phyloP scores from a whole-genome alignment of 352 stramenopile genomes.

The Globisporangium abappressorium region DNA sequence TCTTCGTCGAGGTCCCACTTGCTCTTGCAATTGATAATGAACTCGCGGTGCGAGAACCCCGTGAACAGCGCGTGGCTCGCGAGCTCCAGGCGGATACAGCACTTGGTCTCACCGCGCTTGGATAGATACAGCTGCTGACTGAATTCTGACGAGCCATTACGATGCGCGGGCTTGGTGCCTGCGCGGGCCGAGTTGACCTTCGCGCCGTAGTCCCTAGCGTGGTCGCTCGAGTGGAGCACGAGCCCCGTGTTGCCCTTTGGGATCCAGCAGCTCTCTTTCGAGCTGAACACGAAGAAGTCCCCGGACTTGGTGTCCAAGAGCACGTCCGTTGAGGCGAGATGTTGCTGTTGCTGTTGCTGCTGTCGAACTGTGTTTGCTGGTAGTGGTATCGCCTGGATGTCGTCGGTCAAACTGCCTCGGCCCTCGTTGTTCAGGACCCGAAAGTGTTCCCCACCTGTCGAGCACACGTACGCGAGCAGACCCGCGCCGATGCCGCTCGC shows the following conservation, averaged over 20 bases:
- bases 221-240: constrained; percentile 63
- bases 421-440: constrained; percentile 63
- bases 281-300: constrained; percentile 62
- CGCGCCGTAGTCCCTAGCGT: constrained; percentile 48
- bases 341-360: constrained; percentile 5
- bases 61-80: constrained; percentile 42
- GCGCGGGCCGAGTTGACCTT: constrained; percentile 61
- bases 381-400: constrained; percentile 36
- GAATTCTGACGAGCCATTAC: constrained; percentile 15
- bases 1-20: constrained; percentile 77
- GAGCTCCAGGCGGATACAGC: constrained; percentile 61
- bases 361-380: constrained; percentile 11
- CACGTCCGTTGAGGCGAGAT: constrained; percentile 27
- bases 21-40: constrained; percentile 72
- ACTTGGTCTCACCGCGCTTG: constrained; percentile 62
- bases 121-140: constrained; percentile 39
- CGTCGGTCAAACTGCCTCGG: constrained; percentile 42
- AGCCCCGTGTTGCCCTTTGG: constrained; percentile 78
- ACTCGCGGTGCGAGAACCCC: constrained; percentile 32
- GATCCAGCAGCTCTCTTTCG: constrained; percentile 36
- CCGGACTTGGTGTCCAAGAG: constrained; percentile 69
- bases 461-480: constrained; percentile 66
- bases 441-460: constrained; percentile 62
- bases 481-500: constrained; percentile 53
- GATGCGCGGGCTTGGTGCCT: constrained; percentile 40